Evolutionary conservation across 805 yeast species (phyloP), one percentile per base, ranked within the genome.

Genomic region (Cyberlindnera euphorbiae): DNA sequence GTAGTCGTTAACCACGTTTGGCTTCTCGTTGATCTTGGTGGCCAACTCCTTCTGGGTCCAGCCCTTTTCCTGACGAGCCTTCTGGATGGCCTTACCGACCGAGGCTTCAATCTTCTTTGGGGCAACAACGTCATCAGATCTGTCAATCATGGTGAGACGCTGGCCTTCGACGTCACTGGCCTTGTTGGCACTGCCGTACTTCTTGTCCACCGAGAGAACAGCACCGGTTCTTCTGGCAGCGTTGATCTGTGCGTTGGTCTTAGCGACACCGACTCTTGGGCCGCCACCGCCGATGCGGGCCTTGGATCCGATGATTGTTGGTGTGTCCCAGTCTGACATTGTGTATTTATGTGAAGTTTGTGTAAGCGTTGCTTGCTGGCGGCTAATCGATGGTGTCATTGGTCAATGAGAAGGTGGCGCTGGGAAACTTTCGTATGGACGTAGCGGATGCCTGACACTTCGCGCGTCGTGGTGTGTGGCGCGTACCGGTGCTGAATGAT

Each of bases 21-120:
- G 96, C 71, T 93, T 93, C 68, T 93, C 98, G 61, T 89, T 90
- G 57, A 90, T 75, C 62, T 82, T 84, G 39, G 96, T 87, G 53
- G 98, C 98, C 55, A 93, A 74, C 53, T 93, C 98, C 73, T 93
- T 93, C 65, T 93, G 98, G 8, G 97, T 82, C 59, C 89, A 60
- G 55, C 77, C 76, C 72, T 88, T 87, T 41, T 85, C 96, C 54
- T 78, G 80, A 69, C 98, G 80, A 25, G 83, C 96, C 59, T 79
- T 71, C 35, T 79, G 73, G 50, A 93, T 88, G 37, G 90, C 82
- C 59, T 82, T 84, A 48, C 97, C 98, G 21, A 93, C 97, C 40
- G 67, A 65, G 11, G 74, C 67, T 38, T 87, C 95, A 35, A 93
- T 64, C 66, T 89, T 93, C 66, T 89, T 82, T 40, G 95, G 95